Evolutionary conservation across 2,329 filamentous ascomycete species (phyloP).

Genomic region (Neopestalotiopsis sp.): DNA sequence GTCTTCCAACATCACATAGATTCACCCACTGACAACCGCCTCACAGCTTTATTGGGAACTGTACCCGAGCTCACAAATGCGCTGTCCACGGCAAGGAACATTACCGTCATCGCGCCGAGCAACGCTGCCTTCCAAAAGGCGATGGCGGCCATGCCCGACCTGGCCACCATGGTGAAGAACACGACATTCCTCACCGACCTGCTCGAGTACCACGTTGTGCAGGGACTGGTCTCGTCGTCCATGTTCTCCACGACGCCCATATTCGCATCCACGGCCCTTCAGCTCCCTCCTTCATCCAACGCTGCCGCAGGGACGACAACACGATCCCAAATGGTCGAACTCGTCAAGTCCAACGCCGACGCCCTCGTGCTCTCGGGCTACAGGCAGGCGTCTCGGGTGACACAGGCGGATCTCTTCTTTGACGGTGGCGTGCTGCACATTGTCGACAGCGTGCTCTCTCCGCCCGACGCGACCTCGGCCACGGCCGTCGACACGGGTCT

Average conservation of each 20-base stretch:
- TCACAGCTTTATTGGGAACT: conserved; percentile 23
- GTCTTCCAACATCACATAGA: background rate
- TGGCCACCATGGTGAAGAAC: conserved; percentile 29
- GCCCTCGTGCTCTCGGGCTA: conserved; percentile 19
- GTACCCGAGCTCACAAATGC: conserved; percentile 20
- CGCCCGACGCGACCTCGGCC: conserved; percentile 36
- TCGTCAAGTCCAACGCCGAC: conserved; percentile 12
- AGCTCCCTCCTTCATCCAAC: conserved; percentile 17
- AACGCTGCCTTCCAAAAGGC: conserved; percentile 41
- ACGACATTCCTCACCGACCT: conserved; percentile 14
- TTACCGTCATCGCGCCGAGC: conserved; percentile 38
- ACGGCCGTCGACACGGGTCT: conserved; percentile 38
- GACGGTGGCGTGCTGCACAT: conserved; percentile 43
- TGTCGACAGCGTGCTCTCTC: conserved; percentile 43
- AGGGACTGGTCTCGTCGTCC: conserved; percentile 28
- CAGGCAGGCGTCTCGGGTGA: conserved; percentile 34
- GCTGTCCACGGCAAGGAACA: conserved; percentile 16
- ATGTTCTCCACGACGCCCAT: conserved; percentile 30
- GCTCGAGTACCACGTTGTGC: conserved; percentile 28
- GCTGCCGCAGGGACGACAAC: conserved; percentile 30
- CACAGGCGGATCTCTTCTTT: conserved; percentile 34
- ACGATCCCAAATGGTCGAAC: conserved; percentile 33
- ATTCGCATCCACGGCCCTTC: conserved; percentile 41
- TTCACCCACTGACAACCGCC: background rate
- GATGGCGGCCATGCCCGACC: conserved; percentile 33